Evolutionary conservation across 768 basidiomycete genomes (phyloP).

Genomic region (Psilocybe cyanescens): DNA sequence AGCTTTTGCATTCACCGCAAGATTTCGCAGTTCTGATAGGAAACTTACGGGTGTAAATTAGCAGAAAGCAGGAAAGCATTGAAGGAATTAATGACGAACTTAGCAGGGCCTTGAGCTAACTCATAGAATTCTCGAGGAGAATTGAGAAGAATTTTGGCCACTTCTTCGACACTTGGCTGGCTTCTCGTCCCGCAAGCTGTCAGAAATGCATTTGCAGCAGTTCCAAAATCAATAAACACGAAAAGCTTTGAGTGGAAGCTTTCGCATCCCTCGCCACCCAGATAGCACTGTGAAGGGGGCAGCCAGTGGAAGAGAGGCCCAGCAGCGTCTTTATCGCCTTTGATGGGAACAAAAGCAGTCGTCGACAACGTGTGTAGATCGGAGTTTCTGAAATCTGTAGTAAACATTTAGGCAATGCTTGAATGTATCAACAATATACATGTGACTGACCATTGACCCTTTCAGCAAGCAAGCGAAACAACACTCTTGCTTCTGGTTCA

Average conservation of each 20-base stretch:
- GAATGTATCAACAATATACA: background rate
- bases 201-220: conserved; percentile 81
- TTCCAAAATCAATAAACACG: conserved; percentile 87
- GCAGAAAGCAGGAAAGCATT: background rate
- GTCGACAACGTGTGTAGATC: conserved; percentile 63
- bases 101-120: conserved; percentile 67
- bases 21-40: conserved; percentile 78
- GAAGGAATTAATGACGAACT: conserved; percentile 44
- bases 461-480: conserved; percentile 72
- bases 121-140: conserved; percentile 75
- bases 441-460: conserved; percentile 40
- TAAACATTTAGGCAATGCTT: conserved; percentile 2
- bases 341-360: conserved; percentile 69
- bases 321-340: conserved; percentile 30
- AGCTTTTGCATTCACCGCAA: conserved; percentile 76
- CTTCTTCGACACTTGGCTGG: conserved; percentile 86
- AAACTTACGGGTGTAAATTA: conserved; percentile 53
- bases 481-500: conserved; percentile 55
- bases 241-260: conserved; percentile 83
- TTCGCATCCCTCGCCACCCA: conserved; percentile 54
- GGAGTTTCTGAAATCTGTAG: conserved; percentile 56
- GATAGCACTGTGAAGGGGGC: conserved; percentile 70
- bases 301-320: conserved; percentile 46
- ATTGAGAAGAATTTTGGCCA: conserved; percentile 68
- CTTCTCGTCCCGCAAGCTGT: conserved; percentile 85